Percentiles rank a stretch among this genome's conserved stretches.
phyloP scores from a whole-genome alignment of 352 stramenopile genomes.

The Pythium coloratum region DNA sequence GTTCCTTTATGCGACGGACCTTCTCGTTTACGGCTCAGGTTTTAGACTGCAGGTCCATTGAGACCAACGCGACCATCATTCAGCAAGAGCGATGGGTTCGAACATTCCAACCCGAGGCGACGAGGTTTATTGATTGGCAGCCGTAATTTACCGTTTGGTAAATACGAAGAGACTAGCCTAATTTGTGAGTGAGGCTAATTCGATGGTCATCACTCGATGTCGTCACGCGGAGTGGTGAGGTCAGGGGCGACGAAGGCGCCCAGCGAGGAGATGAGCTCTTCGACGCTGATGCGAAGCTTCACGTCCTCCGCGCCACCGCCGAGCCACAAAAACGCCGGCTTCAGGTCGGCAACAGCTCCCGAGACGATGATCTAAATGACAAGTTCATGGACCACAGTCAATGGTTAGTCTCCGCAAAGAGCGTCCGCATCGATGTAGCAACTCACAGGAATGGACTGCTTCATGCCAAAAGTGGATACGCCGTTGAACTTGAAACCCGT shows the following conservation, averaged over 20 bases:
- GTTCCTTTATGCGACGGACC: neutral
- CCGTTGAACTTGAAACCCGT: constrained; percentile 88
- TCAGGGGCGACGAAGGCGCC: constrained; percentile 50
- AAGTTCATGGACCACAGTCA: neutral
- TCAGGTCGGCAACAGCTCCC: constrained; percentile 47
- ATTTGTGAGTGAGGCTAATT: neutral
- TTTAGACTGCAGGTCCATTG: neutral
- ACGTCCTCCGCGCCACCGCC: constrained; percentile 73
- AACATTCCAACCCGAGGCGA: constrained; percentile 1
- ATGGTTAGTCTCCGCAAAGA: too few species aligned
- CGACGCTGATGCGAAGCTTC: constrained; percentile 75
- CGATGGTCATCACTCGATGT: constrained; percentile 23
- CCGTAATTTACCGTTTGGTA: neutral
- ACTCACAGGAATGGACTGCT: constrained; percentile 58
- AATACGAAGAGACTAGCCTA: neutral
- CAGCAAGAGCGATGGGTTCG: constrained; percentile 15
- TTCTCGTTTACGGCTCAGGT: neutral
- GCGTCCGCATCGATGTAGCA: neutral
- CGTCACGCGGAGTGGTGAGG: constrained; percentile 55
- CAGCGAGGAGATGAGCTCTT: constrained; percentile 58
- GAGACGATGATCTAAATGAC: constrained; percentile 66
- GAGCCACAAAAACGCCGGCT: constrained; percentile 74
- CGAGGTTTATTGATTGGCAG: neutral
- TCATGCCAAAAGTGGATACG: constrained; percentile 83
- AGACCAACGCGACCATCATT: constrained; percentile 18